Evolutionary conservation across 1,284 basidiomycete genomes (phyloP), one percentile per base, ranked within the genome.

Genomic region (Ganoderma multipileum): DNA sequence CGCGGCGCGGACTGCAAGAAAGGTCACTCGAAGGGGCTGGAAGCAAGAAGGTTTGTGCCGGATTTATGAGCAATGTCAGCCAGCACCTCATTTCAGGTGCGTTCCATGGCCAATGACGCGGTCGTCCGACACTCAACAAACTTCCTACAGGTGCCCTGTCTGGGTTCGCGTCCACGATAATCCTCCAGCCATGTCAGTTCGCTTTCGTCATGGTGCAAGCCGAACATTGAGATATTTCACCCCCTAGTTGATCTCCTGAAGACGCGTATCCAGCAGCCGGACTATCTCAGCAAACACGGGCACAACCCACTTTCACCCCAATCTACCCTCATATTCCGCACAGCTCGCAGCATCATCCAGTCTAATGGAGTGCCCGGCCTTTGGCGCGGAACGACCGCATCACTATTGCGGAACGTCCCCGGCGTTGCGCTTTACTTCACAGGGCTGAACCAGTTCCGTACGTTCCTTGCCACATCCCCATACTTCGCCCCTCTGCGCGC

Each of bases 391-490:
- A 97, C 96, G 0, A 82, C 85, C 3, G 91, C 95, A 5, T 95
- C 95, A 0, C 82, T 98, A 7, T 82, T 90, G 20, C 85, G 96
- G 57, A 98, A 97, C 77, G 91, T 98, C 2, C 97, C 97, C 0
- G 96, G 96, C 8, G 94, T 98, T 11, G 96, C 96, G 2, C 80
- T 97, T 64, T 98, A 98, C 83, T 95, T 98, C 84, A 95, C 96
- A 12, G 86, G 90, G 61, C 83, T 98, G 52, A 95, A 92, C 12
- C 89, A 95, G 71, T 83, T 97, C 55, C 91, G 96, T 11, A 84
- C 86, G 1, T 72, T 88, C 55, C 89, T 95, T 85, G 88, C 93
- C 1, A 85, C 80, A n/a, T 88, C 89, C 2, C 84, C 89, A 0
- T 85, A 88, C 77, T 93, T 94, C 78, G 80, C 85, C 6, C 66